Evolutionary conservation across 345 rosid species (phyloP).

Genomic region (Atalantia buxifolia): DNA sequence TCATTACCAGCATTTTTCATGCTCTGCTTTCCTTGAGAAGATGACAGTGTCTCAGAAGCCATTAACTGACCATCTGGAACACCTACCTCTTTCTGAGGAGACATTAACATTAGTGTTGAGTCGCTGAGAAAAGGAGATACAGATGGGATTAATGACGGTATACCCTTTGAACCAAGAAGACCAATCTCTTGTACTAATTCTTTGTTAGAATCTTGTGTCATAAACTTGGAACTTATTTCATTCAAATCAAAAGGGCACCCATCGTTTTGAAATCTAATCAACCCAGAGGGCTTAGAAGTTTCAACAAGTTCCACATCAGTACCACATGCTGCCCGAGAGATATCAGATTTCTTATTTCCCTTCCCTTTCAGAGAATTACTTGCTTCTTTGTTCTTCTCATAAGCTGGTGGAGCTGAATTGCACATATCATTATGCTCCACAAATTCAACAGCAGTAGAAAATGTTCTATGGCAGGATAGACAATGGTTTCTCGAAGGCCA

Average conservation of each 20-base stretch:
- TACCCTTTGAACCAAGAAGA: slow-evolving; percentile 75
- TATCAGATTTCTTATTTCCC: slow-evolving; percentile 34
- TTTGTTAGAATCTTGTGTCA: slow-evolving; percentile 76
- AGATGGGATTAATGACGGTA: slow-evolving; percentile 57
- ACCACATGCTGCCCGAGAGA: slow-evolving; percentile 25
- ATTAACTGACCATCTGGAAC: slow-evolving; percentile 30
- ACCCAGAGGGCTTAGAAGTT: slow-evolving; percentile 44
- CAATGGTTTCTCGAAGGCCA: slow-evolving; percentile 84
- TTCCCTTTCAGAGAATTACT: slow-evolving; percentile 41
- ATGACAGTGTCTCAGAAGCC: slow-evolving; percentile 18
- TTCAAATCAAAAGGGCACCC: slow-evolving; percentile 64
- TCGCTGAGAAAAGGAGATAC: slow-evolving; percentile 49
- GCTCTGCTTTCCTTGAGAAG: slow-evolving; percentile 30
- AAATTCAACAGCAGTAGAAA: slow-evolving; percentile 45
- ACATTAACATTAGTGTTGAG: slow-evolving; percentile 37
- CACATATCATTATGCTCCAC: slow-evolving; percentile 63
- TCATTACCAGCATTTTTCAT: slow-evolving; percentile 26
- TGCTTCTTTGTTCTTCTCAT: slow-evolving; percentile 45
- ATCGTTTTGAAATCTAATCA: slow-evolving; percentile 57
- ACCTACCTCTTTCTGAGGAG: slow-evolving; percentile 24
- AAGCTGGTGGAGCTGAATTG: slow-evolving; percentile 32
- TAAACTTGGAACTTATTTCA: slow-evolving; percentile 72
- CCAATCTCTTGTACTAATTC: slow-evolving; percentile 84
- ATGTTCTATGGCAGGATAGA: slow-evolving; percentile 73
- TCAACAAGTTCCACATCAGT: slow-evolving; percentile 30